Evolutionary conservation across 352 stramenopile genomes (phyloP), one percentile per base, ranked within the genome.

Genomic region (Elongisporangium anandrum): DNA sequence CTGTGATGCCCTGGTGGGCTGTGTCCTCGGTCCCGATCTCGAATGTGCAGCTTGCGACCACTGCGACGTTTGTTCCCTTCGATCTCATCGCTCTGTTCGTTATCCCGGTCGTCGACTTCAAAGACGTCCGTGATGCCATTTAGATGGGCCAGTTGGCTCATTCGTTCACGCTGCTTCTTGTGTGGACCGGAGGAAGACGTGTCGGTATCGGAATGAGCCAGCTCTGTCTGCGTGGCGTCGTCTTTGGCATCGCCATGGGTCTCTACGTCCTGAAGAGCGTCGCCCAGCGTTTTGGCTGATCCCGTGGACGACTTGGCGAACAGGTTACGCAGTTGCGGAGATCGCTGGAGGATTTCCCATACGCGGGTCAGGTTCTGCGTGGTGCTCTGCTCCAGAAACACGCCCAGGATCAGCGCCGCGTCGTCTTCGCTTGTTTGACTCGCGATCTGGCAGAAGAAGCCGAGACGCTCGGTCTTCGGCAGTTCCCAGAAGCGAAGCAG

Each of bases 401-500:
- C 65, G 22, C 60, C 61, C 16, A 87, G 52, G 8, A 92, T 64
- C 13, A 76, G 59, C 9, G 68, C 69, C 1, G 70, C 69, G 24
- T 90, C 80, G 26, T 79, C 68, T 24, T 83, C 69, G 47, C 50
- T 69, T 4, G 69, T 70, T 26, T 90, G 81, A 38, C 73, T 88
- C 23, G 80, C 79, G 56, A 92, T 72, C 57, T 92, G 83, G 49
- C 70, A 85, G 50, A 92, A 79, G 52, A 93, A 89, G 29, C 64
- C 73, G 10, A 90, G 65, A 0, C 79, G 75, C 59, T 93, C 79
- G 17, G 64, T 64, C 52, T 68, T 69, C 7, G 81, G 75, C 1
- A 93, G 62, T 16, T 78, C 69, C 79, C 77, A 91, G 65, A 87
- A 90, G 54, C 87, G 70, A 13, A 90, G 64, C 10, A 92, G 58